Conservation (phyloP, 331 rosid species). For the Arachis monticola region DNA sequence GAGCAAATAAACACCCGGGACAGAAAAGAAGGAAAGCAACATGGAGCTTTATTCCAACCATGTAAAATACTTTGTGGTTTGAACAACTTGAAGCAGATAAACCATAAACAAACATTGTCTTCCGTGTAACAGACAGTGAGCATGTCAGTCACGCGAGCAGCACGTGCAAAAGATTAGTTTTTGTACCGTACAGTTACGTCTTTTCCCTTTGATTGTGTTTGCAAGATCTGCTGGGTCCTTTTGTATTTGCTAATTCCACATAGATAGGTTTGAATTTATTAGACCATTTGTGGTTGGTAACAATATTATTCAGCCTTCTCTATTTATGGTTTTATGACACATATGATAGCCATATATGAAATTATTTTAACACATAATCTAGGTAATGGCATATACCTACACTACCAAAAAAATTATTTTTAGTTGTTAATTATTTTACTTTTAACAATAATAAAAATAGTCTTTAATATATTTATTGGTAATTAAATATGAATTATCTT, state of each 20-base stretch:
- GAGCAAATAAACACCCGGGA: background rate
- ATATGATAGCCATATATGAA: too few species aligned
- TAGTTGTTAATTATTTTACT: too few species aligned
- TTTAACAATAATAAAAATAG: too few species aligned
- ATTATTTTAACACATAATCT: too few species aligned
- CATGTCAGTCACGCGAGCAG: constrained; percentile 44
- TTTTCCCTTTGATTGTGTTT: background rate
- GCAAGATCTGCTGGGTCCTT: constrained; percentile 18
- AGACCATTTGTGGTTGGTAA: constrained; percentile 8
- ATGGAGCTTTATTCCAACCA: constrained; percentile 31
- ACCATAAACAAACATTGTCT: constrained; percentile 41
- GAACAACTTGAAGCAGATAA: background rate
- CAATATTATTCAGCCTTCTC: too few species aligned
- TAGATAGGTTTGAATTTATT: constrained; percentile 18
- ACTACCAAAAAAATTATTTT: too few species aligned
- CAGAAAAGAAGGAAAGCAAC: constrained; percentile 31
- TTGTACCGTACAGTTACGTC: constrained; percentile 36
- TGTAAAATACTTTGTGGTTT: constrained; percentile 30
- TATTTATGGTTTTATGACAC: too few species aligned
- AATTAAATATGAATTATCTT: too few species aligned
- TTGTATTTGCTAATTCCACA: background rate
- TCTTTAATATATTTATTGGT: too few species aligned
- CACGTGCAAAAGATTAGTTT: constrained; percentile 48
- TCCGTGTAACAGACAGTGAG: constrained; percentile 39
- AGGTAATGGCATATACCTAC: too few species aligned